Evolutionary conservation across 352 stramenopile genomes (phyloP).

Genomic region (Pythium folliculosum): DNA sequence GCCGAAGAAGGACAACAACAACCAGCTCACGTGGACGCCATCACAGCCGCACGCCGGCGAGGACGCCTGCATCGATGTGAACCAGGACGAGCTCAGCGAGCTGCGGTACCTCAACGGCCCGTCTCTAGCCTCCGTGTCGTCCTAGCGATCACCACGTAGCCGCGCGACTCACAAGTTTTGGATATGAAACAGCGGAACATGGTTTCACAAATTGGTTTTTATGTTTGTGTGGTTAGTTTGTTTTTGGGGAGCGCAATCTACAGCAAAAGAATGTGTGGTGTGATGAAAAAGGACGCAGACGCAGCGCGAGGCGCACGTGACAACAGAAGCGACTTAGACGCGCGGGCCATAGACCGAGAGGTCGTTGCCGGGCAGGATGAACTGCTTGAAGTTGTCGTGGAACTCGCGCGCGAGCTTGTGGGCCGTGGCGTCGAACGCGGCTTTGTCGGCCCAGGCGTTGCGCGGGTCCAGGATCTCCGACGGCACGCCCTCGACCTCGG

Average conservation of each 20-base stretch:
- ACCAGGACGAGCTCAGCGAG: constrained; percentile 49
- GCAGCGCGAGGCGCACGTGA: neutral
- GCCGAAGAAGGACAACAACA: neutral
- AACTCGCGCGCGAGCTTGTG: constrained; percentile 78
- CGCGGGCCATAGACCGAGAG: constrained; percentile 62
- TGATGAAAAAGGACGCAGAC: neutral
- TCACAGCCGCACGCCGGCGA: constrained; percentile 2
- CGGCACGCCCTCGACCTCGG: constrained; percentile 60
- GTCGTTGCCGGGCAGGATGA: constrained; percentile 76
- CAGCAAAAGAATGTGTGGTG: constrained; percentile 11
- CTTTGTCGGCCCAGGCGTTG: constrained; percentile 81
- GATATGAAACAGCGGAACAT: too few species aligned
- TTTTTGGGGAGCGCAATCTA: constrained; percentile 7
- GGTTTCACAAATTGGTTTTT: too few species aligned
- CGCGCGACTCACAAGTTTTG: too few species aligned
- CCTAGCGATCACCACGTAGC: too few species aligned
- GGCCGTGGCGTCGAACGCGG: constrained; percentile 71
- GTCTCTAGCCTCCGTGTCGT: too few species aligned
- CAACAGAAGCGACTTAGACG: constrained; percentile 32
- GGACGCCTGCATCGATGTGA: constrained; percentile 7
- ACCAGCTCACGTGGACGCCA: constrained; percentile 10
- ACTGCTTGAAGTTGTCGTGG: constrained; percentile 86
- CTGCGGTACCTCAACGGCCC: constrained; percentile 51
- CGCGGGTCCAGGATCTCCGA: constrained; percentile 75
- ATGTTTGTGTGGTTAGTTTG: neutral